Conservation (phyloP, 306 rosid species). For the Senna siamea region DNA sequence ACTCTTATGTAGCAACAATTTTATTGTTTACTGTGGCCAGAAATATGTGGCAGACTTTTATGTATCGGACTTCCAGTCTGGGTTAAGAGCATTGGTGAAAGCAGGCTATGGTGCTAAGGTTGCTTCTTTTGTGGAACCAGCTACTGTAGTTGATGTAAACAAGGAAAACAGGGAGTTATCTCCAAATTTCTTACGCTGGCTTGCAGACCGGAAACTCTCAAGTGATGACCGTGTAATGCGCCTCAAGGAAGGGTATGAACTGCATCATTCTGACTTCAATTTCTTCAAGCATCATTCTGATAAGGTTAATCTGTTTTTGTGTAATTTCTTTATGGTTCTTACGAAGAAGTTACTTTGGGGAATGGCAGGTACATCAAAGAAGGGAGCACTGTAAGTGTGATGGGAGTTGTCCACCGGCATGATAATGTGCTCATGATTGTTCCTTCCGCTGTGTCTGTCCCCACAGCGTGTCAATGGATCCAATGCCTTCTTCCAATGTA, state of each 20-base stretch:
- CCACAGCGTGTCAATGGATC: constrained; percentile 84
- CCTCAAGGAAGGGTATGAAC: constrained; percentile 91
- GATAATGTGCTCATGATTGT: constrained; percentile 93
- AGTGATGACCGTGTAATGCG: constrained; percentile 80
- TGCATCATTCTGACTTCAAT: constrained; percentile 2
- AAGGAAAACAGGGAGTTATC: constrained; percentile 79
- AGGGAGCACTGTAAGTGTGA: constrained; percentile 93
- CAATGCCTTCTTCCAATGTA: constrained; percentile 87
- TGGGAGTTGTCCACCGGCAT: constrained; percentile 90
- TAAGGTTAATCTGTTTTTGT: not conserved
- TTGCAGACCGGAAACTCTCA: constrained; percentile 87
- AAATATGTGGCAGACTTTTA: constrained; percentile 86
- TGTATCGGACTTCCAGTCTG: constrained; percentile 93
- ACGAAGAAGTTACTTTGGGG: constrained; percentile 14
- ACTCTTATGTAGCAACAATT: constrained; percentile 10
- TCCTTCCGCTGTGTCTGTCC: constrained; percentile 73
- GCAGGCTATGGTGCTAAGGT: constrained; percentile 96
- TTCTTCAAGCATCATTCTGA: constrained; percentile 3
- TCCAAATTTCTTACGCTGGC: constrained; percentile 83
- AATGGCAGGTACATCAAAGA: constrained; percentile 79
- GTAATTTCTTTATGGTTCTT: no score
- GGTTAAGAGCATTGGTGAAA: constrained; percentile 92
- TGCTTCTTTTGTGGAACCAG: constrained; percentile 81
- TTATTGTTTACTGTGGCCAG: constrained; percentile 54
- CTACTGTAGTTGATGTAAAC: constrained; percentile 66